Evolutionary conservation across 2,329 filamentous ascomycete species (phyloP).

Genomic region (Metarhizium robertsii): DNA sequence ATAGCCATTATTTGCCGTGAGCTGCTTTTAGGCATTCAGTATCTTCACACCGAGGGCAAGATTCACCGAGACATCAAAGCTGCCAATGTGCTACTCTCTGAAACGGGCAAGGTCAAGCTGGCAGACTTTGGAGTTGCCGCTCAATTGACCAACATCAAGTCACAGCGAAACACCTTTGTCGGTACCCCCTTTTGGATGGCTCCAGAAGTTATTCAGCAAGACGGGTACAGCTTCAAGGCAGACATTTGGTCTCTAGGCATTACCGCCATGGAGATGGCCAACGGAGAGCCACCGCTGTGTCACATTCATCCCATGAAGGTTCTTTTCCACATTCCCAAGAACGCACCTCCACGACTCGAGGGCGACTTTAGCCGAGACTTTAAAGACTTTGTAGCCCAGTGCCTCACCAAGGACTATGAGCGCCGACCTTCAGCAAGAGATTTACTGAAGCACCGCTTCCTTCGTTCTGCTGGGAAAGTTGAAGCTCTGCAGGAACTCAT

Average conservation of each 20-base stretch:
- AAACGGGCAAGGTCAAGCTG: conserved; percentile 84
- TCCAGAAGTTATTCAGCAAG: conserved; percentile 85
- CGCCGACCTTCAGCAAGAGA: conserved; percentile 77
- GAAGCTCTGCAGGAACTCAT: conserved; percentile 85
- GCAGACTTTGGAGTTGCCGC: conserved; percentile 96
- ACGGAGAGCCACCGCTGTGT: conserved; percentile 81
- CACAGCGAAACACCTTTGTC: conserved; percentile 93
- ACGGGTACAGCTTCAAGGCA: conserved; percentile 75
- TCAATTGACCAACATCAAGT: conserved; percentile 95
- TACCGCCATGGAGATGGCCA: conserved; percentile 80
- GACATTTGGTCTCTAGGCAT: conserved; percentile 93
- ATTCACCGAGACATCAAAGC: conserved; percentile 97
- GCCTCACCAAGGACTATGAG: conserved; percentile 86
- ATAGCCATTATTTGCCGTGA: conserved; percentile 93
- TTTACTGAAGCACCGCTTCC: conserved; percentile 78
- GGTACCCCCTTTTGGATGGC: conserved; percentile 98
- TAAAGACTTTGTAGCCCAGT: conserved; percentile 86
- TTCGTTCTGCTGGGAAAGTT: conserved; percentile 76
- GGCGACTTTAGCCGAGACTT: conserved; percentile 83
- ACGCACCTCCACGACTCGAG: conserved; percentile 73
- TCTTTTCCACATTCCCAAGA: conserved; percentile 83
- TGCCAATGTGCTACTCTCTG: conserved; percentile 88
- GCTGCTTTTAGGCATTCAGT: conserved; percentile 80
- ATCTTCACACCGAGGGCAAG: conserved; percentile 87
- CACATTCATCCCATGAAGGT: conserved; percentile 90